Conservation (phyloP, 2,329 filamentous ascomycete genomes). For the Penicillium verrucosum region DNA sequence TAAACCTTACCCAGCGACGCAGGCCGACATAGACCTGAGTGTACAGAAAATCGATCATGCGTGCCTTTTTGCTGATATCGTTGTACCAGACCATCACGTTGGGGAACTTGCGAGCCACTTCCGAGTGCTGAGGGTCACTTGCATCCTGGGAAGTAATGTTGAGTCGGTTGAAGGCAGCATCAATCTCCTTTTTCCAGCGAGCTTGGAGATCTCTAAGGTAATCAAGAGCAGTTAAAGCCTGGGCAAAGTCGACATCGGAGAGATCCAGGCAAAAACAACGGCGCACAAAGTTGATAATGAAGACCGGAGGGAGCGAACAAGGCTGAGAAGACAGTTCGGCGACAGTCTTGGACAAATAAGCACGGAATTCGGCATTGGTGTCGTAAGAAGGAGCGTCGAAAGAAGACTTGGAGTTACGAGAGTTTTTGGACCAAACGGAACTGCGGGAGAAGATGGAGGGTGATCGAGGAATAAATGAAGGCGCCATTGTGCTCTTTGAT, state of each 20-base stretch:
- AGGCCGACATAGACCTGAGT: slow-evolving; percentile 61
- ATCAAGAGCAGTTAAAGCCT: slow-evolving; percentile 63
- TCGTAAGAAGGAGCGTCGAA: slow-evolving; percentile 23
- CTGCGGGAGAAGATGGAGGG: slow-evolving; percentile 34
- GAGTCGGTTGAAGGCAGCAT: slow-evolving; percentile 53
- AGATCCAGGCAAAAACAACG: slow-evolving; percentile 57
- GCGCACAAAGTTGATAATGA: slow-evolving; percentile 61
- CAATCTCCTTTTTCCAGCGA: slow-evolving; percentile 57
- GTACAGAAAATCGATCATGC: slow-evolving; percentile 55
- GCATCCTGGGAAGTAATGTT: slow-evolving; percentile 51
- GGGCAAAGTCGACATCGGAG: slow-evolving; percentile 61
- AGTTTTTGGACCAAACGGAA: slow-evolving; percentile 27
- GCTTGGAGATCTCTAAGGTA: slow-evolving; percentile 63
- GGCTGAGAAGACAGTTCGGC: slow-evolving; percentile 58
- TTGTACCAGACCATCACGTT: slow-evolving; percentile 56
- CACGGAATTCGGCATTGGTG: slow-evolving; percentile 43
- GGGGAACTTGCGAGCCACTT: slow-evolving; percentile 51
- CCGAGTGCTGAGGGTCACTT: slow-evolving; percentile 42
- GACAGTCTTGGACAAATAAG: slow-evolving; percentile 50
- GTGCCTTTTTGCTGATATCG: slow-evolving; percentile 50
- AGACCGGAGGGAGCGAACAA: slow-evolving; percentile 60
- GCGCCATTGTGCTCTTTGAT: slow-evolving; percentile 30
- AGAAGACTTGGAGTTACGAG: slow-evolving; percentile 22
- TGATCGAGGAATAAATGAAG: slow-evolving; percentile 23
- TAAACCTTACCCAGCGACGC: slow-evolving; percentile 58